These are phyloP conservation scores for Paramecium biaurelia DNA, from an alignment of 73 alveolate genomes.

Conservation along the genomic window DNA sequence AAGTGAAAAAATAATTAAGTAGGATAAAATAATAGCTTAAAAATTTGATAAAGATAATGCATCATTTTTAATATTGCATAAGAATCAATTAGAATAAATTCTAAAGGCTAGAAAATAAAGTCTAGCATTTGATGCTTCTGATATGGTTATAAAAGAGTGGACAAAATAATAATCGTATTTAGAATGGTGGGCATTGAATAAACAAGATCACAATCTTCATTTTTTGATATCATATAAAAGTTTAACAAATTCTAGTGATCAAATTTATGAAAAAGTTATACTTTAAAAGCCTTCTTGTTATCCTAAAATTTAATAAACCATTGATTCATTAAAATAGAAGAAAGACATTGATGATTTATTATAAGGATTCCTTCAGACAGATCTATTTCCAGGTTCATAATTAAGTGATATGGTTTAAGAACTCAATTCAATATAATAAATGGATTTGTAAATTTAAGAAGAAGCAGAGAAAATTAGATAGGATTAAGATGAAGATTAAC, in stretches of 20 bases:
- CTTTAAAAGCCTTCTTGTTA: conserved; percentile 14
- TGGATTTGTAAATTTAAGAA: background rate
- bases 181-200: conserved; percentile 28
- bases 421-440: background rate
- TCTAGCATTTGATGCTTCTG: background rate
- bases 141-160: conserved; percentile 1
- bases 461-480: background rate
- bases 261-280: background rate
- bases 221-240: conserved; percentile 1
- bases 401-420: background rate
- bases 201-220: background rate
- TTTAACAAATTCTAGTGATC: background rate
- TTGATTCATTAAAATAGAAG: background rate
- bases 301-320: background rate
- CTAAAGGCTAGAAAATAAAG: background rate
- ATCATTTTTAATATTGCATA: background rate
- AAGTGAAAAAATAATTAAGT: background rate
- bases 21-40: background rate
- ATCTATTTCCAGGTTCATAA: background rate
- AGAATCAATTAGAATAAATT: background rate
- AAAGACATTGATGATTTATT: conserved; percentile 6
- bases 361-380: background rate
- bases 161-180: background rate
- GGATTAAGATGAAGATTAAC: background rate
- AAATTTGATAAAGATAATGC: background rate